phyloP scores from a whole-genome alignment of 2,329 filamentous ascomycete genomes.

The Calonectria crousiana region DNA sequence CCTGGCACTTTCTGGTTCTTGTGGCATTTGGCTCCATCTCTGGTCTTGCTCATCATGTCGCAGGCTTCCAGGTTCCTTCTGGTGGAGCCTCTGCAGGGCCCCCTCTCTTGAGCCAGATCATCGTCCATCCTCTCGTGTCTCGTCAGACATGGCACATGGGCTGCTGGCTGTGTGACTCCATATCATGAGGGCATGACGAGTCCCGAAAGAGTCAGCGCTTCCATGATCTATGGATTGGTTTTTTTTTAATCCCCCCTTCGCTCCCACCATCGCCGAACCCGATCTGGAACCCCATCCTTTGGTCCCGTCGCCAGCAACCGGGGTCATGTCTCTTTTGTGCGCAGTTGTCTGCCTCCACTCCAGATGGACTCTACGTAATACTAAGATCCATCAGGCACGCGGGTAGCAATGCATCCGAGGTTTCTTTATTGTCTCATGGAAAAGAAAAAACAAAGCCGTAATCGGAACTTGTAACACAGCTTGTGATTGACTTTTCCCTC shows the following conservation, averaged over 20 bases:
- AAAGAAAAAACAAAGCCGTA: not conserved
- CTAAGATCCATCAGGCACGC: not conserved
- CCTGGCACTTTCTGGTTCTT: not conserved
- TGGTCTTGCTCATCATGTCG: slow-evolving; percentile 11
- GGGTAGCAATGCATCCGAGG: slow-evolving; percentile 11
- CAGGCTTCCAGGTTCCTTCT: slow-evolving; percentile 19
- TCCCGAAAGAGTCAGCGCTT: not conserved
- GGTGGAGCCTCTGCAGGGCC: slow-evolving; percentile 23
- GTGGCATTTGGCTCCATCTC: not conserved
- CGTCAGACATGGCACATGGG: slow-evolving; percentile 21
- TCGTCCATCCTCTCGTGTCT: slow-evolving; percentile 22
- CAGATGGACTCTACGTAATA: slow-evolving; percentile 2
- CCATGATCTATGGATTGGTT: not conserved
- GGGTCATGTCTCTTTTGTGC: not conserved
- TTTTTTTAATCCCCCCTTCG: slow-evolving; percentile 20
- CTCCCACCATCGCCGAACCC: slow-evolving; percentile 26
- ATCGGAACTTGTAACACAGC: not conserved
- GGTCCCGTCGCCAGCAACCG: slow-evolving; percentile 13
- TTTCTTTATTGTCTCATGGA: slow-evolving; percentile 1
- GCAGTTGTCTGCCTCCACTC: not conserved
- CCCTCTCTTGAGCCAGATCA: slow-evolving; percentile 20
- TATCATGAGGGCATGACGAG: slow-evolving; percentile 11
- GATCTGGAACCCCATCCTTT: slow-evolving; percentile 5
- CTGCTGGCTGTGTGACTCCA: not conserved
- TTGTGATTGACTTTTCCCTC: not conserved